A percentile compares a stretch with the other conserved stretches of the same genome.
Evolutionary conservation across 768 basidiomycete species (phyloP).

Genomic region (Podaxis sp.): DNA sequence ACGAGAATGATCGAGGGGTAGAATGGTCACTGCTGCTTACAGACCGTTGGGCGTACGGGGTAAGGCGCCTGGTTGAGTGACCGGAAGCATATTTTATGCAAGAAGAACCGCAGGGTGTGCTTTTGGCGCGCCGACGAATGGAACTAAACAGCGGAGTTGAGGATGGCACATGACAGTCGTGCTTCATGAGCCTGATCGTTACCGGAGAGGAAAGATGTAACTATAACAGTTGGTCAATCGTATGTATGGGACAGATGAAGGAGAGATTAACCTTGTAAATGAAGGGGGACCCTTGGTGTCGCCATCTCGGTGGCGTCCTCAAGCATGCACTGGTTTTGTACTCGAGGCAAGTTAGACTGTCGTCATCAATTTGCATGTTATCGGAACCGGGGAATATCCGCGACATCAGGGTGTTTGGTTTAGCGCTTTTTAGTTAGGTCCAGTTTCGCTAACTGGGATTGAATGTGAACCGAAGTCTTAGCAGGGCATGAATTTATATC

Average conservation of each 20-base stretch:
- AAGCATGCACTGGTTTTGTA: background rate
- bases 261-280: constrained; percentile 14
- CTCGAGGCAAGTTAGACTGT: background rate
- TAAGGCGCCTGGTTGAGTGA: background rate
- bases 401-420: background rate
- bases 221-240: constrained; percentile 6
- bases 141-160: constrained; percentile 21
- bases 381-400: constrained; percentile 4
- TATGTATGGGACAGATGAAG: constrained; percentile 3
- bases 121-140: constrained; percentile 20
- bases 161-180: constrained; percentile 21
- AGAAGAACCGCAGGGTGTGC: constrained; percentile 14
- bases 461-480: background rate
- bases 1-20: constrained; percentile 9
- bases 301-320: background rate
- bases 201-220: constrained; percentile 16
- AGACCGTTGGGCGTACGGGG: constrained; percentile 6
- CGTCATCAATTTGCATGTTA: constrained; percentile 6
- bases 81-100: constrained; percentile 20
- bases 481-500: constrained; percentile 35
- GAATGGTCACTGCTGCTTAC: constrained; percentile 12
- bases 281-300: constrained; percentile 3
- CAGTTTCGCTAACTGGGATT: constrained; percentile 6
- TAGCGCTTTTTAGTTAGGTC: background rate
- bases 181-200: constrained; percentile 15